These are phyloP conservation scores for Penicillium vulpinum DNA, from an alignment of 2,329 filamentous ascomycete genomes.

Conservation along the genomic window DNA sequence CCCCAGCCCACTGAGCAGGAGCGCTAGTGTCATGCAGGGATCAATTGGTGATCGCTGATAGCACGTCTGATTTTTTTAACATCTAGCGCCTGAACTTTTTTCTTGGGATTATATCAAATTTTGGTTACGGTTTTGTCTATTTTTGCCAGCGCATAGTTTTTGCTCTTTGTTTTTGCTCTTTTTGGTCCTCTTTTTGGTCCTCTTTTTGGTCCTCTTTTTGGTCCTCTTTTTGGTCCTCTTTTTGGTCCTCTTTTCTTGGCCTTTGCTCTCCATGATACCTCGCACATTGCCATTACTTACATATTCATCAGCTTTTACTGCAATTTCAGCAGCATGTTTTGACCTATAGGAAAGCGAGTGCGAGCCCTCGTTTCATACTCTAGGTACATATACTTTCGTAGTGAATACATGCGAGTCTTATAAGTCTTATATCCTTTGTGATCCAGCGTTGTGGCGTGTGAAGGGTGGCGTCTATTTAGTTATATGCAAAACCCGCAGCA, in stretches of 20 bases:
- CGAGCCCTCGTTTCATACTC: neutral
- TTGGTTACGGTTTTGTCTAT: neutral
- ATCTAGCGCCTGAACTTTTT: neutral
- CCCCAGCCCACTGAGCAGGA: constrained; percentile 15
- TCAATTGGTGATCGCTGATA: neutral
- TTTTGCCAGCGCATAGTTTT: neutral
- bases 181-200: neutral
- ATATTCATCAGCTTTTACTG: neutral
- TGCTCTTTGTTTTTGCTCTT: neutral
- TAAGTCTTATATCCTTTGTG: neutral
- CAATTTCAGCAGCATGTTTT: neutral
- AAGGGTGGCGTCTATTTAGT: neutral
- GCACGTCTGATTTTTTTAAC: neutral
- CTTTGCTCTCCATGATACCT: constrained; percentile 6
- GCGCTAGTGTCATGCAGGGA: constrained; percentile 4
- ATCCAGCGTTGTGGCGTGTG: neutral
- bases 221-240: too few species aligned
- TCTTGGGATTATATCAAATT: neutral
- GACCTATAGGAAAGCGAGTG: neutral
- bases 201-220: too few species aligned
- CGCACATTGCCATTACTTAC: neutral
- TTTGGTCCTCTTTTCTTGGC: neutral
- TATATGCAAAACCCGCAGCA: neutral
- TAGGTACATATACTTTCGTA: neutral
- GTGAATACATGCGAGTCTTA: neutral